Evolutionary conservation across 2,329 filamentous ascomycete species (phyloP), one percentile per base, ranked within the genome.

Genomic region (Verticillium nonalfalfae): DNA sequence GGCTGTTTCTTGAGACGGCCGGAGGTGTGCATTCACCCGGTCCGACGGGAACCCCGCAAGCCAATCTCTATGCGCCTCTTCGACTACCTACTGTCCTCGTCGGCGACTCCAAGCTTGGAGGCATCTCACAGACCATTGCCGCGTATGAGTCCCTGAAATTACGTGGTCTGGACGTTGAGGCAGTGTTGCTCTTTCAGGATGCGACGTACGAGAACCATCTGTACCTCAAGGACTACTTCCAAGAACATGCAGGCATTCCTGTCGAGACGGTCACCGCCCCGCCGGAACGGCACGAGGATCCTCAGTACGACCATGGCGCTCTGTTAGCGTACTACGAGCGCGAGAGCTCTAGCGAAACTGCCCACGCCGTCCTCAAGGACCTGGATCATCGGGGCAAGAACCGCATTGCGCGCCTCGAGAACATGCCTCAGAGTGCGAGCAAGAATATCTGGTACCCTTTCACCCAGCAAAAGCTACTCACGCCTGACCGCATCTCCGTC

Each of bases 371-470:
- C 13, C 73, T 90, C 0, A 71, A 78, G 0, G 70, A 75, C 1
- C 77, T 93, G 1, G 72, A 83, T 1, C 65, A 71, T 2, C 80
- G 78, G 14, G 89, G 92, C 60, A 67, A 75, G 1, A 65, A 76
- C 3, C 83, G 90, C 3, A 78, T 92, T 13, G 70, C 78, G 1
- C 76, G 81, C 0, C 74, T 95, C 0, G 81, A 87, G 38, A 79
- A 76, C 1, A 87, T 94, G 83, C 76, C 85, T 0, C 69, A 75
- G 1, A 78, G 82, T 50, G 91, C 91, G 0, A 78, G 86, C 60
- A 71, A 81, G 10, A 79, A 78, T 2, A 92, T 96, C 40, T 96
- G 91, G 91, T 94, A 94, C 67, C 91, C 92, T 0, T 96, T 96
- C 68, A 93, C 91, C 0, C 91, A 96, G 67, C 91, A 96, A 64